These are phyloP conservation scores for Plasmopara halstedii DNA, from an alignment of 352 stramenopile genomes.

Conservation along the genomic window DNA sequence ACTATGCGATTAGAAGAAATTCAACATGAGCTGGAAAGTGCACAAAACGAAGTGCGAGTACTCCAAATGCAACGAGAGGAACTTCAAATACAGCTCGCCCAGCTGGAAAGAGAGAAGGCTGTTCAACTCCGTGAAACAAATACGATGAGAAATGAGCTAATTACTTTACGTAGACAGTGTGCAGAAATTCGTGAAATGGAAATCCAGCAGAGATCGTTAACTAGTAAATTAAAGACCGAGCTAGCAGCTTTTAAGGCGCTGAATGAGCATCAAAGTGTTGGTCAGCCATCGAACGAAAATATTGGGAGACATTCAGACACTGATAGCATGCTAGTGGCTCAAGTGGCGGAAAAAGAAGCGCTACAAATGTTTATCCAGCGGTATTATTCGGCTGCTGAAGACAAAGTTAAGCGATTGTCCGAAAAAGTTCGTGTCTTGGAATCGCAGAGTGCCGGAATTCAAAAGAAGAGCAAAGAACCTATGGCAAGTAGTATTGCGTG, in stretches of 20 bases:
- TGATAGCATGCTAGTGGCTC: slow-evolving; percentile 6
- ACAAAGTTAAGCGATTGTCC: slow-evolving; percentile 31
- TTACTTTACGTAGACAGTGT: slow-evolving; percentile 12
- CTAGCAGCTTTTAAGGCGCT: slow-evolving; percentile 16
- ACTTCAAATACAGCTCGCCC: slow-evolving; percentile 19
- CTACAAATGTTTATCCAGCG: slow-evolving; percentile 40
- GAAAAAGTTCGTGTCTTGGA: slow-evolving; percentile 28
- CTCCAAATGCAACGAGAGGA: slow-evolving; percentile 2
- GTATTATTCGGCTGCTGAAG: slow-evolving; percentile 40
- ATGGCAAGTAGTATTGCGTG: too few species aligned
- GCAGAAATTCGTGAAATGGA: slow-evolving; percentile 17
- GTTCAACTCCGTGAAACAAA: slow-evolving; percentile 11
- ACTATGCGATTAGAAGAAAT: slow-evolving; percentile 37
- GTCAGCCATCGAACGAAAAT: slow-evolving; percentile 6
- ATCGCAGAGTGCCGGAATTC: slow-evolving; percentile 11
- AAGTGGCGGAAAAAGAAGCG: slow-evolving; percentile 36
- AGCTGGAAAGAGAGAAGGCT: slow-evolving; percentile 15
- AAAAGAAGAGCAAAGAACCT: slow-evolving; percentile 24
- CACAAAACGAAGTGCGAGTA: neutral
- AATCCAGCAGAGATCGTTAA: slow-evolving; percentile 2
- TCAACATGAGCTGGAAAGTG: slow-evolving; percentile 12
- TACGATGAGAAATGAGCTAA: slow-evolving; percentile 12
- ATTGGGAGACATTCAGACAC: neutral
- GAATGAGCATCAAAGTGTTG: slow-evolving; percentile 19
- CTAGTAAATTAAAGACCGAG: slow-evolving; percentile 11